Evolutionary conservation across 805 yeast genomes (phyloP).

Genomic region (Candida jianshihensis): DNA sequence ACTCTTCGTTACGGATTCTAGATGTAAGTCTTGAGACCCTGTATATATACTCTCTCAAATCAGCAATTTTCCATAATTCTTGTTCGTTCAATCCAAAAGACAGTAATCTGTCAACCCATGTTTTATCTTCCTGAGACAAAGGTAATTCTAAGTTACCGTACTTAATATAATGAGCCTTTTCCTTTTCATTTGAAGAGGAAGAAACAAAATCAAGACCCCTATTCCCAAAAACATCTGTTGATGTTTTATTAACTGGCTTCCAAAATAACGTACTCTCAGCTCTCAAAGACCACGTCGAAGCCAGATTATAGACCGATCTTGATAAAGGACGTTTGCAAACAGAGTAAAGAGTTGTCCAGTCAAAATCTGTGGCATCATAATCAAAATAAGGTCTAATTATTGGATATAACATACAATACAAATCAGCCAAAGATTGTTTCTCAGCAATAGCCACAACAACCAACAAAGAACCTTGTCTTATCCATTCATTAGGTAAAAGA

Average conservation of each 20-base stretch:
- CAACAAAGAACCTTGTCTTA: constrained; percentile 59
- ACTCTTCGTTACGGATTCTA: constrained; percentile 21
- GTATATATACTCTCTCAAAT: constrained; percentile 59
- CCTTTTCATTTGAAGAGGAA: constrained; percentile 13
- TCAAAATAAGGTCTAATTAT: constrained; percentile 67
- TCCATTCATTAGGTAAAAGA: constrained; percentile 84
- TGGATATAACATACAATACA: constrained; percentile 79
- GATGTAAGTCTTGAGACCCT: constrained; percentile 43
- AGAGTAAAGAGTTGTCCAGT: constrained; percentile 59
- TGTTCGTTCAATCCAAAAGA: constrained; percentile 66
- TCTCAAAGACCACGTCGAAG: constrained; percentile 65
- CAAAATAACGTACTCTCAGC: constrained; percentile 72
- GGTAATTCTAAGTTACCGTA: constrained; percentile 40
- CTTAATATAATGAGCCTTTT: constrained; percentile 24
- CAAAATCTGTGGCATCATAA: constrained; percentile 65
- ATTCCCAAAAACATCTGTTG: constrained; percentile 40
- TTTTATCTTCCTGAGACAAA: constrained; percentile 57
- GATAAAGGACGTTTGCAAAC: constrained; percentile 64
- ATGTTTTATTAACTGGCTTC: constrained; percentile 41
- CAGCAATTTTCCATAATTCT: constrained; percentile 80
- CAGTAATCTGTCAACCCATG: constrained; percentile 66
- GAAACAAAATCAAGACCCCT: constrained; percentile 28
- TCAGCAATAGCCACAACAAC: constrained; percentile 57
- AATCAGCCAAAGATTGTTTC: constrained; percentile 66
- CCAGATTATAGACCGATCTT: constrained; percentile 53